Percentiles rank a stretch among this genome's conserved stretches.
Conservation (phyloP, 2,329 filamentous ascomycete genomes). For the Furcasterigmium sp. region DNA sequence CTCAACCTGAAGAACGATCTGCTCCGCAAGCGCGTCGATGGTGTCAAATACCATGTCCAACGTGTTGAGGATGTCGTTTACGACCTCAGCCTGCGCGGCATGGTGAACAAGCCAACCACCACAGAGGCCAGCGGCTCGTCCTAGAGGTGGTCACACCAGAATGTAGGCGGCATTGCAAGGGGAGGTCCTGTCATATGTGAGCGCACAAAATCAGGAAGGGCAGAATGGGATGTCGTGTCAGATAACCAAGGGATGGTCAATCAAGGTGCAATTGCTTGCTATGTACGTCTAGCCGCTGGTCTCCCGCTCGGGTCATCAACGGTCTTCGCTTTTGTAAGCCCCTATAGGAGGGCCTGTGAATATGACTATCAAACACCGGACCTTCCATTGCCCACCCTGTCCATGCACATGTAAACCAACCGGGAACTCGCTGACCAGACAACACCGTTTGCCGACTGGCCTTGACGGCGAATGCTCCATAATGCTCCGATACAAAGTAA, state of each 20-base stretch:
- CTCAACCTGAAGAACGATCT: constrained; percentile 96
- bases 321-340: constrained; percentile 3
- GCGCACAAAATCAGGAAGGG: too few species aligned
- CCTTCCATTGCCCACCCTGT: too few species aligned
- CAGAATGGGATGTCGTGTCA: too few species aligned
- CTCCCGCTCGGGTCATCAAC: neutral
- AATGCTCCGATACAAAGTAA: constrained; percentile 9
- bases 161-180: too few species aligned
- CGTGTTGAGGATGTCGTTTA: constrained; percentile 98
- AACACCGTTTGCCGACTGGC: neutral
- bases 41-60: constrained; percentile 96
- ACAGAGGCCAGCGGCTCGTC: neutral
- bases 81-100: constrained; percentile 80
- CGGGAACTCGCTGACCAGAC: neutral
- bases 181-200: too few species aligned
- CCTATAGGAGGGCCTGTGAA: too few species aligned
- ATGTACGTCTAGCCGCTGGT: constrained; percentile 1
- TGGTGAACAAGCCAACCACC: constrained; percentile 53
- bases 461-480: constrained; percentile 2
- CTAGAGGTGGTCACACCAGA: too few species aligned
- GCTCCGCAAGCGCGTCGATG: constrained; percentile 80
- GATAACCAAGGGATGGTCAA: too few species aligned
- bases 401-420: neutral
- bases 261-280: constrained; percentile 9
- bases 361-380: too few species aligned